Evolutionary conservation across 2,329 filamentous ascomycete genomes (phyloP).

Genomic region (Alternaria sp.): DNA sequence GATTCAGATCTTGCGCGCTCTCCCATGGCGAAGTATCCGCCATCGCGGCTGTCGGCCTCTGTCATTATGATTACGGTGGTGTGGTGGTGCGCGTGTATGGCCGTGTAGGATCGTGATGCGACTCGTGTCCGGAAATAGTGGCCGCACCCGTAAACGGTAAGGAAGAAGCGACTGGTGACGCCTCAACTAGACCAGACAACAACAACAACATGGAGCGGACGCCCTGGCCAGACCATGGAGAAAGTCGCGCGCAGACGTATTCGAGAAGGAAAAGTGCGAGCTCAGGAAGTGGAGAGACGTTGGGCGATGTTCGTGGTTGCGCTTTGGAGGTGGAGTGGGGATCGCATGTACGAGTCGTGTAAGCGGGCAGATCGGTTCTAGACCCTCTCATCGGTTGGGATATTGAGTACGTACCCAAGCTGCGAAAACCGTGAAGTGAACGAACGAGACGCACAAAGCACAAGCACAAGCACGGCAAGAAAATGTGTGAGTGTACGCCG

Average conservation of each 20-base stretch:
- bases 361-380: constrained; percentile 31
- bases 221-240: constrained; percentile 4
- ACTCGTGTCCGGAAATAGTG: constrained; percentile 1
- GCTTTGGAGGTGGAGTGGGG: constrained; percentile 19
- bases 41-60: constrained; percentile 27
- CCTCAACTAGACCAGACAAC: constrained; percentile 8
- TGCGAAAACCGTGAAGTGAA: not conserved
- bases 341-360: constrained; percentile 21
- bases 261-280: not conserved
- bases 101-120: not conserved
- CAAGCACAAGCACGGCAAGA: constrained; percentile 11
- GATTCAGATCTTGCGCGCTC: constrained; percentile 32
- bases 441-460: constrained; percentile 3
- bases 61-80: constrained; percentile 28
- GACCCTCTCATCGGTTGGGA: constrained; percentile 14
- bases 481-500: constrained; percentile 6
- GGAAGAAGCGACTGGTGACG: constrained; percentile 2
- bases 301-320: constrained; percentile 20
- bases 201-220: constrained; percentile 4
- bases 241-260: constrained; percentile 4
- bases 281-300: constrained; percentile 11
- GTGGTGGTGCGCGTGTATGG: constrained; percentile 6
- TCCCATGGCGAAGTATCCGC: constrained; percentile 43
- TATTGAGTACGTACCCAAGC: not conserved
- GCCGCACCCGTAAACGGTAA: constrained; percentile 3